Conservation (phyloP, 305 asterid species). For the Ajuga reptans region DNA sequence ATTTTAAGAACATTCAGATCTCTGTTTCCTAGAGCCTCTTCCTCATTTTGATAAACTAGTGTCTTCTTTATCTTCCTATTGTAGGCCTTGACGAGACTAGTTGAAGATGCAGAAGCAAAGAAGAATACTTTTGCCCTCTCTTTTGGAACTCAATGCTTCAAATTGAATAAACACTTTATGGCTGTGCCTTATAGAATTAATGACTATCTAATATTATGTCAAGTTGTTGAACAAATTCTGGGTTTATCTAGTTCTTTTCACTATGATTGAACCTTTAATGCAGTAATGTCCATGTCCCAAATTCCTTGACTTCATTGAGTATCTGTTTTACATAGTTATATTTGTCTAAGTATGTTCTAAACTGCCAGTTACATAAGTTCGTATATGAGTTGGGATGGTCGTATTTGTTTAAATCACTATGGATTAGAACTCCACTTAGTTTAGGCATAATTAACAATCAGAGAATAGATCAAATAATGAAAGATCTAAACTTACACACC, state of each 20-base stretch:
- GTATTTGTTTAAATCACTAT: neutral
- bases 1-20: slow-evolving; percentile 6
- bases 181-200: slow-evolving; percentile 14
- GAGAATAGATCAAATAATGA: slow-evolving; percentile 7
- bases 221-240: slow-evolving; percentile 5
- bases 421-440: neutral
- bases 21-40: slow-evolving; percentile 18
- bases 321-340: neutral
- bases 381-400: neutral
- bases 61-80: slow-evolving; percentile 41
- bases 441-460: neutral
- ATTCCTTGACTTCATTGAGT: neutral
- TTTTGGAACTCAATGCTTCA: slow-evolving; percentile 27
- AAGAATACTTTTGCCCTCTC: slow-evolving; percentile 32
- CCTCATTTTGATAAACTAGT: slow-evolving; percentile 29
- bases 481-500: slow-evolving; percentile 29
- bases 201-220: neutral
- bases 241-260: neutral
- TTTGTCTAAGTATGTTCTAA: neutral
- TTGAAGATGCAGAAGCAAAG: slow-evolving; percentile 61
- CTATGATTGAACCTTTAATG: neutral
- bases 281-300: neutral
- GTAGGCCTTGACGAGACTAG: slow-evolving; percentile 76
- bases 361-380: neutral
- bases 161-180: slow-evolving; percentile 10